Conservation (phyloP, 768 basidiomycete species). For the Tulasnella sp. region DNA sequence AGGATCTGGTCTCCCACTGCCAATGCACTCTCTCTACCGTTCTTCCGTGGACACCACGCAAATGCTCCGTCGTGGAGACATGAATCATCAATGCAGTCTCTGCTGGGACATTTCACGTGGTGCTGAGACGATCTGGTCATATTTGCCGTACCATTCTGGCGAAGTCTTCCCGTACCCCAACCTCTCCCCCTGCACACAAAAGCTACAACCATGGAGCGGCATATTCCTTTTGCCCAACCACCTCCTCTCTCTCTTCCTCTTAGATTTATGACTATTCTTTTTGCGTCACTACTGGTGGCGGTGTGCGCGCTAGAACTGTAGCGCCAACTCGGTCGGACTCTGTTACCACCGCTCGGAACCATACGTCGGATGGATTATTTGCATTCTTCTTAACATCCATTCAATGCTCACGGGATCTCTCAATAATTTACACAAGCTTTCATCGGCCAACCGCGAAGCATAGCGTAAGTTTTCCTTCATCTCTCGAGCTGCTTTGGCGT, state of each 20-base stretch:
- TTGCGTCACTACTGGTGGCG: neutral
- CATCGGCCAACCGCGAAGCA: neutral
- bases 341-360: neutral
- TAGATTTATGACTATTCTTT: neutral
- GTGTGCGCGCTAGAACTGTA: neutral
- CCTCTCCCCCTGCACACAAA: neutral
- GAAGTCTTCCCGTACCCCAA: constrained; percentile 1
- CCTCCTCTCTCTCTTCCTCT: neutral
- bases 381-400: neutral
- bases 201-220: neutral
- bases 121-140: neutral
- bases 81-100: neutral
- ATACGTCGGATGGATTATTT: neutral
- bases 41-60: neutral
- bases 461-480: neutral
- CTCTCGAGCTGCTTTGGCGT: neutral
- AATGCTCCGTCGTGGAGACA: neutral
- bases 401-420: constrained; percentile 1
- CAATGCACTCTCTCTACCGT: neutral
- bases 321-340: neutral
- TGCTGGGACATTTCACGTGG: neutral
- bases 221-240: neutral
- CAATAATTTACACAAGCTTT: neutral
- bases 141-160: constrained; percentile 10
- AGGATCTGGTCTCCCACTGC: neutral